Base-by-base conservation (phyloP, 805 yeast species). In the Cyberlindnera suaveolens region DNA sequence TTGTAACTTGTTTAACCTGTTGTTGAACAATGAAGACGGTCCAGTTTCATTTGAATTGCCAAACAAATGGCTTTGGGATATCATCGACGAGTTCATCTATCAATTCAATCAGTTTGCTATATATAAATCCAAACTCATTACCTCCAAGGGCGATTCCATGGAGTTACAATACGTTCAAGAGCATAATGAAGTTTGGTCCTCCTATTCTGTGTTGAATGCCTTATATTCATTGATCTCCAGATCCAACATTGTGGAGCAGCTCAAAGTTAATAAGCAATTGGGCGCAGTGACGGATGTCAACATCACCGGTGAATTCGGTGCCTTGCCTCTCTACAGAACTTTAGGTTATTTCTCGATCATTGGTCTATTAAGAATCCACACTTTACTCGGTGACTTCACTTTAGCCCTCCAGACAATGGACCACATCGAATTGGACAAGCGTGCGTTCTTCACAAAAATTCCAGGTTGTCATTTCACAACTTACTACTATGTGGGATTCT, bases 391-490 rank as follows among this genome's bases (percentile, higher is more conserved):
- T 40, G 78, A 72, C 55, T 73, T 68, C 58, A 60, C 74, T 1
- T 60, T 72, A 42, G 77, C 77, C 7, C 62, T 72, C 50, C 66
- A 71, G 60, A 68, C 76, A 4, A 64, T 72, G 66, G 74, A 71
- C 48, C 63, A 64, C 43, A 66, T 73, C 40, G 74, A 71, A 44
- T 57, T 72, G 45, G 67, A 68, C 52, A 72, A 71, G 58, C 67
- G 63, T 52, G 71, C 73, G n/a, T 65, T 68, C 49, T 69, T 69
- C 56, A 64, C 74, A 15, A 64, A 67, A 45, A 71, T 73, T 36
- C 69, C 75, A 37, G 71, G 74, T 20, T 72, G 73, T 36, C 77
- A 72, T 54, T 71, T 70, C 59, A 68, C 75, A 31, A 71, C 74
- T 39, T 73, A 72, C 58, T 72, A 72, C 60, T 72, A 72, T 49